These are phyloP conservation scores for Penicillium aurantiogriseum DNA, from an alignment of 2,329 filamentous ascomycete species.

Conservation along the genomic window DNA sequence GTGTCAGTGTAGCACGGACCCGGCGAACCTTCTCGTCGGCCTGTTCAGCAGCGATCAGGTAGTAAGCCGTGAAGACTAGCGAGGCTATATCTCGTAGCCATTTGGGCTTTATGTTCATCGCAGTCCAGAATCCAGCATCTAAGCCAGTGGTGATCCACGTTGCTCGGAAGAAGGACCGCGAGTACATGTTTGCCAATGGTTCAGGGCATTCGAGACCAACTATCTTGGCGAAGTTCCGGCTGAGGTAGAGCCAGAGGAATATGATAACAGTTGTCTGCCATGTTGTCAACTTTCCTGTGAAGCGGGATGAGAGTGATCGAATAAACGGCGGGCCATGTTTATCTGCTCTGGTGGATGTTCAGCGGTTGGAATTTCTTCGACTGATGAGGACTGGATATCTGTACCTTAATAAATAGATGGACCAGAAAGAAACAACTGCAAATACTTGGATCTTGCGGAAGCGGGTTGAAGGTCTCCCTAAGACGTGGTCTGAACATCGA, in stretches of 20 bases:
- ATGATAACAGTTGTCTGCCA: constrained; percentile 90
- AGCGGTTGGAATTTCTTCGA: neutral
- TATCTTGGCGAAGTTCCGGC: constrained; percentile 90
- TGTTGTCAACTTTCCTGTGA: constrained; percentile 70
- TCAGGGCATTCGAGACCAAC: constrained; percentile 89
- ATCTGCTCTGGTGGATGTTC: constrained; percentile 61
- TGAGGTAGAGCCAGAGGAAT: constrained; percentile 85
- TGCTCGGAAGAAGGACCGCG: constrained; percentile 85
- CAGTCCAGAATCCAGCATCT: constrained; percentile 97
- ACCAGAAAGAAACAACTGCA: constrained; percentile 88
- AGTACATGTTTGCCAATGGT: constrained; percentile 91
- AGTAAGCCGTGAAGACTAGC: constrained; percentile 83
- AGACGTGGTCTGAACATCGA: constrained; percentile 68
- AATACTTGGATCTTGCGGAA: constrained; percentile 92
- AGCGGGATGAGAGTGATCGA: constrained; percentile 66
- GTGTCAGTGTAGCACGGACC: constrained; percentile 78
- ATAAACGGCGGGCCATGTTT: constrained; percentile 82
- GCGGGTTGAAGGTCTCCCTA: constrained; percentile 85
- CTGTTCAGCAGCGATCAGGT: constrained; percentile 86
- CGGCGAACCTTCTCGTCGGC: constrained; percentile 96
- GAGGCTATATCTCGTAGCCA: constrained; percentile 80
- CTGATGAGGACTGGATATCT: constrained; percentile 14
- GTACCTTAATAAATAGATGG: constrained; percentile 74
- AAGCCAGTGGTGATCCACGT: constrained; percentile 95
- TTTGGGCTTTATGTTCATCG: constrained; percentile 82